phyloP scores from a whole-genome alignment of 2,329 filamentous ascomycete genomes.

The Fusarium sp. region DNA sequence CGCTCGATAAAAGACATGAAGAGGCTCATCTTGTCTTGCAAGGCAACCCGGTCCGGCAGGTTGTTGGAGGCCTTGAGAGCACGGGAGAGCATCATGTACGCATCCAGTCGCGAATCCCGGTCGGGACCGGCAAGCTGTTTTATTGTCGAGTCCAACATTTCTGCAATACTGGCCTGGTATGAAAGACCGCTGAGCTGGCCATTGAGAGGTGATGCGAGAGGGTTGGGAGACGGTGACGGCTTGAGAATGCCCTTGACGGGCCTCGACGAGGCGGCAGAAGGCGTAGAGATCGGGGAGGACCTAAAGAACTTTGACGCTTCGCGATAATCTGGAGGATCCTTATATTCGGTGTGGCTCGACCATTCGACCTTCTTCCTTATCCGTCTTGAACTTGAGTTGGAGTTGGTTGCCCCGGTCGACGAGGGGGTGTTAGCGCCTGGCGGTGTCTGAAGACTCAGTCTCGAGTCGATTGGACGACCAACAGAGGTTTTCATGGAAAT shows the following conservation, averaged over 20 bases:
- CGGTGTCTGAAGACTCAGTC: conserved; percentile 60
- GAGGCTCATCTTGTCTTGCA: conserved; percentile 79
- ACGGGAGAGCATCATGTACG: conserved; percentile 82
- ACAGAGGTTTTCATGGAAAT: conserved; percentile 51
- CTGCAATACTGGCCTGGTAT: conserved; percentile 68
- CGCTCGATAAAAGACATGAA: conserved; percentile 86
- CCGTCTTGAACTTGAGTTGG: conserved; percentile 57
- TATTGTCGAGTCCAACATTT: conserved; percentile 86
- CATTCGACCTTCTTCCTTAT: conserved; percentile 67
- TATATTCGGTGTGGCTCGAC: conserved; percentile 66
- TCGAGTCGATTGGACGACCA: conserved; percentile 53
- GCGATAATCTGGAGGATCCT: conserved; percentile 61
- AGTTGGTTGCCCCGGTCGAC: conserved; percentile 55
- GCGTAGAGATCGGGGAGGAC: conserved; percentile 55
- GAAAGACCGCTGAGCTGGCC: conserved; percentile 55
- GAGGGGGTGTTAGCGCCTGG: conserved; percentile 60
- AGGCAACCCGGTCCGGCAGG: conserved; percentile 77
- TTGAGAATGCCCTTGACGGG: conserved; percentile 82
- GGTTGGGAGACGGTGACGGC: conserved; percentile 63
- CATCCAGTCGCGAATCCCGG: conserved; percentile 79
- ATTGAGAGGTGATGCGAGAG: conserved; percentile 55
- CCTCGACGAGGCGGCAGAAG: conserved; percentile 55
- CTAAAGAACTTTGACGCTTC: conserved; percentile 53
- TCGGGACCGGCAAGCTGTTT: conserved; percentile 83
- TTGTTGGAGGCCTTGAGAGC: conserved; percentile 85